Evolutionary conservation across 2,329 filamentous ascomycete species (phyloP).

Genomic region (Trichophyton schoenleinii): DNA sequence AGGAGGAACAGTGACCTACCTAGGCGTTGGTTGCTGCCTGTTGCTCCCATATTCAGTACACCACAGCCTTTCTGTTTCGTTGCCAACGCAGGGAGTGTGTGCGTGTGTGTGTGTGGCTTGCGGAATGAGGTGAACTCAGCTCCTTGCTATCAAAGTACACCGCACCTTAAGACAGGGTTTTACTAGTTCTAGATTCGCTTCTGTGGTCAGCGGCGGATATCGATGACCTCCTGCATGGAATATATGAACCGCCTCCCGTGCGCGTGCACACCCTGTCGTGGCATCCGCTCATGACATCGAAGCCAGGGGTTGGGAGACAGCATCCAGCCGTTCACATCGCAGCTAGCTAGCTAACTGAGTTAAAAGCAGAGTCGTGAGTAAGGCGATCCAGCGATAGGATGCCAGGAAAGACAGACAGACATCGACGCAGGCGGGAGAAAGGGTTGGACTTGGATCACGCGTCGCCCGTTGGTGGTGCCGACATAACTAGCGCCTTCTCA

Average conservation of each 20-base stretch:
- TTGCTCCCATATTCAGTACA: background rate
- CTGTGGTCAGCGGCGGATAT: background rate
- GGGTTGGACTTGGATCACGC: background rate
- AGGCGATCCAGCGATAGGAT: background rate
- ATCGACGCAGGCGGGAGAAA: background rate
- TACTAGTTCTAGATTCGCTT: slow-evolving; percentile 1
- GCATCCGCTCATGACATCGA: background rate
- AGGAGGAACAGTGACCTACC: too few relatives aligned
- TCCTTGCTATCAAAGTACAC: background rate
- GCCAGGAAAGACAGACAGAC: background rate
- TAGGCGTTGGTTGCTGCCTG: background rate
- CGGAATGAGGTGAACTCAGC: background rate
- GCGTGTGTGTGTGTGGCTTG: background rate
- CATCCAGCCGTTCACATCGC: background rate
- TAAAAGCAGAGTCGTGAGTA: too few relatives aligned
- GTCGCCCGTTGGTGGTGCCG: background rate
- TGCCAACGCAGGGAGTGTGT: background rate
- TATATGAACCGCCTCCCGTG: background rate
- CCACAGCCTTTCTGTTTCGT: background rate
- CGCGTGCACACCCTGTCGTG: background rate
- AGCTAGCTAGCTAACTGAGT: background rate
- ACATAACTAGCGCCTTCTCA: slow-evolving; percentile 1
- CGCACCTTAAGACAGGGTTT: background rate
- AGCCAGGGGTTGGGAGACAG: background rate
- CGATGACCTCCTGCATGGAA: background rate